Evolutionary conservation across 352 stramenopile species (phyloP), one percentile per base, ranked within the genome.

Genomic region (Globisporangium middletonii): DNA sequence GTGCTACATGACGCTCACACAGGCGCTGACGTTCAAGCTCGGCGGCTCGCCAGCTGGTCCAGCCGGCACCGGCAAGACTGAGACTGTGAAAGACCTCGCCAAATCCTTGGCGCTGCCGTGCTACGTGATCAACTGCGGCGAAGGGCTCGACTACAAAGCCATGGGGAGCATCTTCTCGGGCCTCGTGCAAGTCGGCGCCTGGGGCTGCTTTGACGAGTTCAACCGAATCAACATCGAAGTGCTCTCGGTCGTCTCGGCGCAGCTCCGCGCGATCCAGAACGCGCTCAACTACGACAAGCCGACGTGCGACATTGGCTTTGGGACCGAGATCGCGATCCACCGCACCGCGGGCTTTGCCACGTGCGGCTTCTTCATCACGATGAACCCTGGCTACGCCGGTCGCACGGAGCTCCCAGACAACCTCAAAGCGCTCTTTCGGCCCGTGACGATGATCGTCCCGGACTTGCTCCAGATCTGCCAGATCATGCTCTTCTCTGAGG

Each of bases 321-420:
- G 92, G 23, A 83, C 83, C 0, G 88, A 97, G 60, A 97, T 98
- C 13, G 69, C 74, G 1, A 96, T 97, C 35, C 94, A 97, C 51
- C 82, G 92, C 23, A 95, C 95, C 0, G 88, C 84, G 6, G 92
- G 90, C 0, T 98, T 97, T 53, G 92, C 92, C 12, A 98, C 89
- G 0, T 97, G 88, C 51, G 93, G 93, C 0, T 95, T 98, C 53
- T 98, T 98, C 72, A 97, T 98, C 64, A 97, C 91, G 1, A 97
- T 97, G 91, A 97, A 97, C 67, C 91, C 91, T 7, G 91, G 91
- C 7, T 97, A 97, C 57, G 91, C 91, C 15, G 91, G 91, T 0
- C 74, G 91, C 0, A 97, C 91, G 0, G 91, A 97, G 60, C 73
- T 97, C 1, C 91, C 91, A 0, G 91, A 97, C 57, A 97, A 97